Evolutionary conservation across 345 rosid species (phyloP), one percentile per base, ranked within the genome.

Genomic region (Heritiera littoralis): DNA sequence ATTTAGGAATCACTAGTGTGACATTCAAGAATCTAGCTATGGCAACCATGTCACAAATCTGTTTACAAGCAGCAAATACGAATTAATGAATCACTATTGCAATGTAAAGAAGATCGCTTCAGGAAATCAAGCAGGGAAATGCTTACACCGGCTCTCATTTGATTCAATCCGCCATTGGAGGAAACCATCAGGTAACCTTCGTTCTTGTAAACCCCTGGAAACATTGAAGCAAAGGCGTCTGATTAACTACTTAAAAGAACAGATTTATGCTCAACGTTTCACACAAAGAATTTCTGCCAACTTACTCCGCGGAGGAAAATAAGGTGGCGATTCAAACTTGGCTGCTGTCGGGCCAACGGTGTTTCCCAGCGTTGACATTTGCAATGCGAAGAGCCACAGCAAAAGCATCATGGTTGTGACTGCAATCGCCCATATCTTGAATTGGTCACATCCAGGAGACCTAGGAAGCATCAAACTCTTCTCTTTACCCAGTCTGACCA

Each of bases 41-140:
- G 10, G 91, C 86, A 41, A 95, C 98, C 98, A 95, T 95, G 79
- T 91, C 99, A 48, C 98, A 95, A 72, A 95, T 95, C 99, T 95
- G 90, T 83, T 70, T 63, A 76, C 58, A 48, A 52, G 52, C 9
- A 68, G 0, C 30, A 68, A 45, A 23, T 4, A 81, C 8, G 80
- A 32, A 32, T 35, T 35, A 35, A 38, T 73, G 35, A 15, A 58
- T 32, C 20, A 20, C 43, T 9, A 46, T 46, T 9, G 13, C 45
- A 55, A 35, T 6, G 13, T 0, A 14, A 18, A n/a, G 2, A 69
- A 69, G 6, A 69, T 23, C 28, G 0, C 6, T 69, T 43, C 1
- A 1, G 12, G 1, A 46, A 9, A 11, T n/a, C 3, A 23, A 12
- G 20, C 3, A 45, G 17, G 11, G 28, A 12, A 43, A 9, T 23